Percentiles rank a stretch among this genome's conserved stretches.
These are phyloP conservation scores for Fusarium sp. DNA, from an alignment of 2,329 filamentous ascomycete species.

Conservation along the genomic window DNA sequence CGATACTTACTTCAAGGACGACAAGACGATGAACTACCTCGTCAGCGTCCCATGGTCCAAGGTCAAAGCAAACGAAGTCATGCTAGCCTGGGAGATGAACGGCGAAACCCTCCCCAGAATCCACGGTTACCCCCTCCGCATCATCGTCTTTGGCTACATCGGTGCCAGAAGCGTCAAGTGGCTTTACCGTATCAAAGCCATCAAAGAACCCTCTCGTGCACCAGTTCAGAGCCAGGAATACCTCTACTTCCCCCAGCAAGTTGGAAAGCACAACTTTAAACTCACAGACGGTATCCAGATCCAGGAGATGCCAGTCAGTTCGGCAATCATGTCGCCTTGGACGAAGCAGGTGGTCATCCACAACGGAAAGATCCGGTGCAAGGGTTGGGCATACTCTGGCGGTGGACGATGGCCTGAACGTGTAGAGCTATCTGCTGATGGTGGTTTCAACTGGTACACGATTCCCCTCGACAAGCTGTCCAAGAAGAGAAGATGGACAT, in stretches of 20 bases:
- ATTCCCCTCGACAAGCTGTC: conserved; percentile 69
- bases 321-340: conserved; percentile 72
- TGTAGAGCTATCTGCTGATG: conserved; percentile 72
- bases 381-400: conserved; percentile 69
- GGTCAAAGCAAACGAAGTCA: conserved; percentile 73
- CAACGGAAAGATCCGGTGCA: conserved; percentile 65
- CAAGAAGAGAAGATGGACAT: conserved; percentile 70
- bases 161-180: conserved; percentile 73
- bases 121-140: conserved; percentile 72
- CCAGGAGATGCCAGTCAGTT: conserved; percentile 77
- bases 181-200: conserved; percentile 71
- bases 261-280: conserved; percentile 73
- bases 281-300: conserved; percentile 72
- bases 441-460: conserved; percentile 72
- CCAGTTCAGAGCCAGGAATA: conserved; percentile 75
- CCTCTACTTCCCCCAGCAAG: conserved; percentile 74
- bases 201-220: conserved; percentile 63
- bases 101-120: conserved; percentile 71
- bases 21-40: conserved; percentile 72
- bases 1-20: conserved; percentile 79
- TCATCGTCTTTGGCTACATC: conserved; percentile 73
- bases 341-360: conserved; percentile 71
- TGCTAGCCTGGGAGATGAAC: conserved; percentile 80
- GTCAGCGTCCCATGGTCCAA: conserved; percentile 75
- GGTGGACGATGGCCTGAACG: conserved; percentile 69